These are phyloP conservation scores for Pleoardoris graminearum DNA, from an alignment of 2,329 filamentous ascomycete species.

Conservation along the genomic window DNA sequence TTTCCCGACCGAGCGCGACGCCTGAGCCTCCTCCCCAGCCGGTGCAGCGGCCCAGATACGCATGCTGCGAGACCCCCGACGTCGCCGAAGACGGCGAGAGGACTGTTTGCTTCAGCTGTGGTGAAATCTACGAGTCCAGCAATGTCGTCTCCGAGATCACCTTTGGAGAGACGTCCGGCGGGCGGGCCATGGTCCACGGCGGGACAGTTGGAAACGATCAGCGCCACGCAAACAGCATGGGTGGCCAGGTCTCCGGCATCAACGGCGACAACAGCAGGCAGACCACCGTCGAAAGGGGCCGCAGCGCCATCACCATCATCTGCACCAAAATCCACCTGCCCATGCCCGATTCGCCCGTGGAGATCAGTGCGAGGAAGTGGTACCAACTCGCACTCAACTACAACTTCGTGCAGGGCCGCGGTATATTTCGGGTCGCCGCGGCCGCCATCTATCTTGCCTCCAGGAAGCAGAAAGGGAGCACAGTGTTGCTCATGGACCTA, in stretches of 20 bases:
- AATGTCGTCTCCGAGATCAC: constrained; percentile 91
- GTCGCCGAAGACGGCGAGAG: constrained; percentile 27
- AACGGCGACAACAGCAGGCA: constrained; percentile 60
- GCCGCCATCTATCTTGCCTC: constrained; percentile 90
- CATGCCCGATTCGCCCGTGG: constrained; percentile 33
- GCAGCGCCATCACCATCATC: constrained; percentile 46
- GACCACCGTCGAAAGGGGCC: constrained; percentile 63
- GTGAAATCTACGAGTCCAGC: constrained; percentile 78
- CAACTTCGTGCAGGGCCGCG: constrained; percentile 68
- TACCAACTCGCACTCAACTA: constrained; percentile 60
- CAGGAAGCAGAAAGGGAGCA: constrained; percentile 75
- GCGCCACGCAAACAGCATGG: constrained; percentile 69
- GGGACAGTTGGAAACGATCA: constrained; percentile 86
- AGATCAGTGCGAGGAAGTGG: constrained; percentile 45
- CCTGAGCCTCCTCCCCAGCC: constrained; percentile 20
- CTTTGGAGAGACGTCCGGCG: constrained; percentile 84
- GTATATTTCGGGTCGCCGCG: constrained; percentile 82
- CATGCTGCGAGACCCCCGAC: constrained; percentile 36
- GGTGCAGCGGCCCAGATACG: constrained; percentile 9
- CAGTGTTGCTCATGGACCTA: constrained; percentile 92
- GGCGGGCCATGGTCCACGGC: constrained; percentile 88
- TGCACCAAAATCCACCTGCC: constrained; percentile 44
- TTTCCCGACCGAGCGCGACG: constrained; percentile 25
- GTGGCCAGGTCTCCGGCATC: constrained; percentile 51
- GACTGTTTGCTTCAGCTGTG: constrained; percentile 72